Evolutionary conservation across 306 rosid genomes (phyloP).

Genomic region (Glycine soja): DNA sequence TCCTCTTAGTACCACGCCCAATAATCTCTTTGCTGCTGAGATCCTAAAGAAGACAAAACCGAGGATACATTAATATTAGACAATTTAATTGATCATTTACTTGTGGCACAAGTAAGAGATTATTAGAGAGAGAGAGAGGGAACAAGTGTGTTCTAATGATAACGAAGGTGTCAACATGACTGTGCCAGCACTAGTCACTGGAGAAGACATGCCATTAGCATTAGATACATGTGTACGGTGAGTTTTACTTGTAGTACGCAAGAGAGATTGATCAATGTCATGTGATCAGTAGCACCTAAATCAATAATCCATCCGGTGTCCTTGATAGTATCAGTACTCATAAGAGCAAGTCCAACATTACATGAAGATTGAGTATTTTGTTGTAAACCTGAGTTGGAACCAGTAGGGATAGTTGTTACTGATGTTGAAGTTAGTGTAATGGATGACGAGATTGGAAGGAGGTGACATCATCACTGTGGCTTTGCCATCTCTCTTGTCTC

Average conservation of each 20-base stretch:
- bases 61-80: slow-evolving; percentile 8
- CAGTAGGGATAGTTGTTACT: too few species aligned
- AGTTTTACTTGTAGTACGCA: background rate
- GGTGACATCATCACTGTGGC: background rate
- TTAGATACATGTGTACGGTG: background rate
- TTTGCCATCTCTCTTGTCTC: background rate
- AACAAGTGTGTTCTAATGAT: background rate
- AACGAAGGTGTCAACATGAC: background rate
- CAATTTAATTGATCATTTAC: background rate
- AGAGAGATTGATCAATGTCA: background rate
- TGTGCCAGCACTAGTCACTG: too few species aligned
- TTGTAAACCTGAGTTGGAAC: too few species aligned
- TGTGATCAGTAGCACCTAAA: background rate
- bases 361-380: background rate
- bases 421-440: too few species aligned
- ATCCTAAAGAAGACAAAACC: background rate
- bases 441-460: too few species aligned
- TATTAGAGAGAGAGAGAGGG: background rate
- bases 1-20: background rate
- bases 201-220: too few species aligned
- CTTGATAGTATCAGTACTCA: background rate
- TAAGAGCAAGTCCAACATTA: background rate
- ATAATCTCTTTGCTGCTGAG: background rate
- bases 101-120: background rate
- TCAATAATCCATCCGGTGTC: background rate